phyloP scores from a whole-genome alignment of 768 basidiomycete genomes.

The Russula dissimulans region DNA sequence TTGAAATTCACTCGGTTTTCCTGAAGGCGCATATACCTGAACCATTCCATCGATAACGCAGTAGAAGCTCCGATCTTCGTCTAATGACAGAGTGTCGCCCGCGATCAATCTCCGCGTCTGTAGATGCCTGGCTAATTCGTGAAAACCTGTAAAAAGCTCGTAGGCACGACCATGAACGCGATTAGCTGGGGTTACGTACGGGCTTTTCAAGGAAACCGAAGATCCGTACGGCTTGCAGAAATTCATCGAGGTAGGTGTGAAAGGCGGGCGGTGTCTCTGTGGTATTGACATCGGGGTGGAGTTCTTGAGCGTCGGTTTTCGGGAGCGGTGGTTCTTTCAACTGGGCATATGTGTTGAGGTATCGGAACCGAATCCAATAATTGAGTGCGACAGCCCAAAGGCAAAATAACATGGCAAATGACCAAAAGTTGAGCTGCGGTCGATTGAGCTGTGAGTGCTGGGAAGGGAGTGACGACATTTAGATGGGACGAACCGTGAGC shows the following conservation, averaged over 20 bases:
- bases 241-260: slow-evolving; percentile 96
- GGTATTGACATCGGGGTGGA: slow-evolving; percentile 87
- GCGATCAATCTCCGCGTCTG: slow-evolving; percentile 94
- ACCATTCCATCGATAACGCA: slow-evolving; percentile 98
- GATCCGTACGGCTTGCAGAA: slow-evolving; percentile 89
- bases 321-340: slow-evolving; percentile 74
- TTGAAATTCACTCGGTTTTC: slow-evolving; percentile 37
- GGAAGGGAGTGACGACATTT: neutral
- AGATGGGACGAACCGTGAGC: slow-evolving; percentile 46
- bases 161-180: neutral
- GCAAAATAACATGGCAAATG: slow-evolving; percentile 69
- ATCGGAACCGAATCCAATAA: slow-evolving; percentile 79
- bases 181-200: slow-evolving; percentile 36
- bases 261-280: slow-evolving; percentile 65
- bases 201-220: slow-evolving; percentile 98
- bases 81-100: slow-evolving; percentile 86
- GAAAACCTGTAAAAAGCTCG: slow-evolving; percentile 52
- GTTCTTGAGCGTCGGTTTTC: slow-evolving; percentile 75
- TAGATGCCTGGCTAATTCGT: slow-evolving; percentile 91
- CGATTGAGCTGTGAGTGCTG: slow-evolving; percentile 6
- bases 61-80: slow-evolving; percentile 92
- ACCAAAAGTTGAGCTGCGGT: slow-evolving; percentile 80
- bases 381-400: slow-evolving; percentile 59
- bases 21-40: slow-evolving; percentile 79
- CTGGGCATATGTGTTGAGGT: slow-evolving; percentile 65